phyloP scores from a whole-genome alignment of 352 stramenopile genomes.

The Thraustotheca clavata region DNA sequence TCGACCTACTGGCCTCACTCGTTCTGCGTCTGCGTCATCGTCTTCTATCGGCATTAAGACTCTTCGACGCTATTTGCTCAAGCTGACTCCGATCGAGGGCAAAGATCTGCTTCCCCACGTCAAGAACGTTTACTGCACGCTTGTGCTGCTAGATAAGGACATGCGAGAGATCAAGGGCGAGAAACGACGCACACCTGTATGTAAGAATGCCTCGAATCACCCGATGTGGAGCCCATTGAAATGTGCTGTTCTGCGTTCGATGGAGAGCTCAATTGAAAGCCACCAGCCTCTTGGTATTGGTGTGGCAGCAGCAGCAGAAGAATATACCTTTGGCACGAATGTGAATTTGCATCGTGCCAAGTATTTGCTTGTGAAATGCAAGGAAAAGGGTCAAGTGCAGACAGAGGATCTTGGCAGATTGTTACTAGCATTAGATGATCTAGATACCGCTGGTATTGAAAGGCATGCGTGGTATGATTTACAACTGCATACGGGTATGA shows the following conservation, averaged over 20 bases:
- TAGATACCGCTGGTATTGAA: slow-evolving; percentile 78
- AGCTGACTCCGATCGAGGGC: slow-evolving; percentile 79
- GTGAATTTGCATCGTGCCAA: slow-evolving; percentile 67
- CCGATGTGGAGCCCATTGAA: slow-evolving; percentile 82
- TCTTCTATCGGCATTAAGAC: not conserved
- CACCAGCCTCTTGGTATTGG: slow-evolving; percentile 82
- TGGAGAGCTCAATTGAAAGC: slow-evolving; percentile 67
- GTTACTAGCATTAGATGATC: slow-evolving; percentile 69
- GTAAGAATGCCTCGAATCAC: slow-evolving; percentile 22
- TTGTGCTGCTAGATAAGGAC: slow-evolving; percentile 75
- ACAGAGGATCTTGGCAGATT: slow-evolving; percentile 70
- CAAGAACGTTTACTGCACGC: slow-evolving; percentile 73
- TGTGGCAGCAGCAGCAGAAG: slow-evolving; percentile 62
- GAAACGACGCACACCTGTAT: slow-evolving; percentile 66
- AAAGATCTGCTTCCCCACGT: slow-evolving; percentile 52
- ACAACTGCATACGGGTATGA: slow-evolving; percentile 75
- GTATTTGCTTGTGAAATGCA: slow-evolving; percentile 82
- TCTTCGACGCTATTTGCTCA: slow-evolving; percentile 65
- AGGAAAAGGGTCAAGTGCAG: slow-evolving; percentile 79
- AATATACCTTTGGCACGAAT: slow-evolving; percentile 82
- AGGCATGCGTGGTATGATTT: slow-evolving; percentile 80
- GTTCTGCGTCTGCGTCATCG: not conserved
- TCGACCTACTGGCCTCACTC: not conserved
- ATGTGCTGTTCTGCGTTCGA: slow-evolving; percentile 60
- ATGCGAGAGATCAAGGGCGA: slow-evolving; percentile 82